These are phyloP conservation scores for Xylariaceae sp. DNA, from an alignment of 2,329 filamentous ascomycete species.

Conservation along the genomic window DNA sequence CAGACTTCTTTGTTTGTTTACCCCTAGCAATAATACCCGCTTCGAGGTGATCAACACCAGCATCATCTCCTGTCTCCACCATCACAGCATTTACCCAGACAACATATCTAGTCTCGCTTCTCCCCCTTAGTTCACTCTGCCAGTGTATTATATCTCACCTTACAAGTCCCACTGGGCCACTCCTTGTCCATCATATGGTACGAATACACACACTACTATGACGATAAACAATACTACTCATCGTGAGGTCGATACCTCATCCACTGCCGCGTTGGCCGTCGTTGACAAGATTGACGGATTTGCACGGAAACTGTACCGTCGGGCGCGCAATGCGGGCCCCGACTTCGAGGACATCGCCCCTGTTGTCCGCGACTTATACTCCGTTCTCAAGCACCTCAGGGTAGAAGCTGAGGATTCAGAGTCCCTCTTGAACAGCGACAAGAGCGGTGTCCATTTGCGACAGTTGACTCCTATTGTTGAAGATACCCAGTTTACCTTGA, in stretches of 20 bases:
- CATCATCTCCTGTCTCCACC: background rate
- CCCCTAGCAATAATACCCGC: background rate
- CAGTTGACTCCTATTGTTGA: constrained; percentile 49
- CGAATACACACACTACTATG: constrained; percentile 9
- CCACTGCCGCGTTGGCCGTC: constrained; percentile 30
- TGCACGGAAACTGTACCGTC: constrained; percentile 51
- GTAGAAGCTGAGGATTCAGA: constrained; percentile 52
- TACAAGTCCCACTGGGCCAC: background rate
- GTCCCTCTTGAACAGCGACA: constrained; percentile 47
- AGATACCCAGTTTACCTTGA: constrained; percentile 51
- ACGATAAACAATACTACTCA: constrained; percentile 1
- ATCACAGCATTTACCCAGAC: background rate
- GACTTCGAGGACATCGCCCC: constrained; percentile 46
- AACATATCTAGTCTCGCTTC: background rate
- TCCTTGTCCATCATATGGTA: background rate
- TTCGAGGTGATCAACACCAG: background rate
- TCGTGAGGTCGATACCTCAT: constrained; percentile 2
- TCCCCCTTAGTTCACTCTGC: background rate
- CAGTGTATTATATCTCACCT: background rate
- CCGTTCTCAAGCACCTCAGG: constrained; percentile 52
- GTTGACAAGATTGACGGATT: constrained; percentile 53
- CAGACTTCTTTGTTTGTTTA: background rate
- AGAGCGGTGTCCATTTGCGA: constrained; percentile 41
- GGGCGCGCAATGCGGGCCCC: constrained; percentile 44
- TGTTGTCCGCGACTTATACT: constrained; percentile 50